phyloP scores from a whole-genome alignment of 345 rosid genomes.

The Cochlearia excelsa region DNA sequence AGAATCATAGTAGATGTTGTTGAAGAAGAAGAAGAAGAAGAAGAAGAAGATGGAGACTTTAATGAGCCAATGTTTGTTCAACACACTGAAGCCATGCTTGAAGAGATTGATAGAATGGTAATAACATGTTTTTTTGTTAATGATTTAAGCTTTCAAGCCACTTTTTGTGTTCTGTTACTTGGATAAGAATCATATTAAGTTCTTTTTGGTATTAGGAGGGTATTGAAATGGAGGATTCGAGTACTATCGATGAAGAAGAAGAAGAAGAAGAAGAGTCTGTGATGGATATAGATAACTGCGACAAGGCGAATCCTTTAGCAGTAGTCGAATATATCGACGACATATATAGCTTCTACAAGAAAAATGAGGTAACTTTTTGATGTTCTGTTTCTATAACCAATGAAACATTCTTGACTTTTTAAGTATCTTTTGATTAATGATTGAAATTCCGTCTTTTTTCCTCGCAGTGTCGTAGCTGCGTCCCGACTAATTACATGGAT shows the following conservation, averaged over 20 bases:
- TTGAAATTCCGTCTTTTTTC: background rate
- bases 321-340: slow-evolving; percentile 83
- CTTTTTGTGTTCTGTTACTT: no score
- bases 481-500: slow-evolving; percentile 64
- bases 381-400: slow-evolving; percentile 10
- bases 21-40: background rate
- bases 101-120: slow-evolving; percentile 90
- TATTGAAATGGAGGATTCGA: slow-evolving; percentile 80
- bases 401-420: no score
- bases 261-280: slow-evolving; percentile 39
- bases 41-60: slow-evolving; percentile 49
- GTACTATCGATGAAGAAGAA: background rate
- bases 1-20: slow-evolving; percentile 43
- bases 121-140: background rate
- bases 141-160: no score
- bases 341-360: slow-evolving; percentile 59
- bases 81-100: slow-evolving; percentile 85
- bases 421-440: background rate
- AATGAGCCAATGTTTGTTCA: slow-evolving; percentile 82
- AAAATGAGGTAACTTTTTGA: slow-evolving; percentile 56
- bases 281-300: slow-evolving; percentile 67
- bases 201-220: slow-evolving; percentile 52
- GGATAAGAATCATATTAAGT: no score
- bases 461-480: slow-evolving; percentile 56
- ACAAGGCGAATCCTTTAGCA: slow-evolving; percentile 69